Evolutionary conservation across 2,329 filamentous ascomycete genomes (phyloP), one percentile per base, ranked within the genome.

Genomic region (Trichoderma sp.): DNA sequence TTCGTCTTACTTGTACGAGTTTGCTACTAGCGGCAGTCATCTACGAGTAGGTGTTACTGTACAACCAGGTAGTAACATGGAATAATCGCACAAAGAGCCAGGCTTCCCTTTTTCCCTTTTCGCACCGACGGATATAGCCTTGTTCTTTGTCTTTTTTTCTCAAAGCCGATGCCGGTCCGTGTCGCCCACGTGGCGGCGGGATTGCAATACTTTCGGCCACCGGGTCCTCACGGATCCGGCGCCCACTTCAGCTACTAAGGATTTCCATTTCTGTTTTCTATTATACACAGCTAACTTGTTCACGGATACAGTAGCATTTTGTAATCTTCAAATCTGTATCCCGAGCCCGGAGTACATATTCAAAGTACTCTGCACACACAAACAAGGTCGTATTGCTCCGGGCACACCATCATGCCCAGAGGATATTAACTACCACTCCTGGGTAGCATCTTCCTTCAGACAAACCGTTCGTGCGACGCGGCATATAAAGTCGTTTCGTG

Each of bases 131-230:
- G 55, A 59, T 32, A 59, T 17, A 5, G 53, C 26, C 53, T 20
- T 30, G 23, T n/a, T 43, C 15, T 34, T 55, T 15, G 43, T 4
- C 28, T 28, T 13, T 20, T 39, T 67, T 23, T 23, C 20, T 17
- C n/a, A 4, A 11, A 7, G 64, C 30, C 32, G 64, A 57, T 67
- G 64, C 64, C 32, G 64, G 50, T 57, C 64, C 47, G 64, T 39
- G 55, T 39, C 50, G 30, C 36, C 64, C 63, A 67, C 64, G 64
- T 67, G 64, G 64, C 64, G 23, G 53, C 64, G 64, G 64, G 47
- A 67, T 67, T 32, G 30, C 20, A 34, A 67, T n/a, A 34, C 13
- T 30, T 7, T 47, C 61, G 61, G 61, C 23, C 43, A 50, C 43
- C 20, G 47, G 50, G 23, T 39, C 30, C 30, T 57, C 64, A 57